Evolutionary conservation across 768 basidiomycete genomes (phyloP).

Genomic region (Suillus americanus): DNA sequence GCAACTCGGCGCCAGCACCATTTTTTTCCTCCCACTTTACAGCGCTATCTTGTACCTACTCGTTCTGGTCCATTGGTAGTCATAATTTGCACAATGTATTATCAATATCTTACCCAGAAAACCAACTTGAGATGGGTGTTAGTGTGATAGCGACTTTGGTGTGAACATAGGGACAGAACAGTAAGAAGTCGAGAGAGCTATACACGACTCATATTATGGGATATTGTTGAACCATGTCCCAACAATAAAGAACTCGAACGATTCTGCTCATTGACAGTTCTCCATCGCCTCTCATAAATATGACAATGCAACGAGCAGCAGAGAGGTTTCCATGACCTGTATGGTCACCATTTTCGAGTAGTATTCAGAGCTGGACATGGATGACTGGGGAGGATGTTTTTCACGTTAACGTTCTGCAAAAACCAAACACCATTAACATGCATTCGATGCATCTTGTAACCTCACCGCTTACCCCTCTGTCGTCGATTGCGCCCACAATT

Average conservation of each 20-base stretch:
- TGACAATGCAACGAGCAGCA: constrained; percentile 33
- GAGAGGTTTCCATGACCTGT: constrained; percentile 22
- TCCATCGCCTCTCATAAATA: constrained; percentile 46
- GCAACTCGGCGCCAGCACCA: no score
- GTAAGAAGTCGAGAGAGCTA: no score
- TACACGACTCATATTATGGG: constrained; percentile 30
- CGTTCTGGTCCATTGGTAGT: no score
- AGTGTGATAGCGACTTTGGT: no score
- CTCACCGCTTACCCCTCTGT: background rate
- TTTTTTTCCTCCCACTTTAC: no score
- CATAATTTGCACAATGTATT: no score
- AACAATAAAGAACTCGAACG: constrained; percentile 60
- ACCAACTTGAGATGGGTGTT: no score
- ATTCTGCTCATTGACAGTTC: constrained; percentile 58
- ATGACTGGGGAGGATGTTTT: background rate
- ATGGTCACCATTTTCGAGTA: constrained; percentile 43
- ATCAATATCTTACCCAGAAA: no score
- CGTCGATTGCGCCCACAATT: background rate
- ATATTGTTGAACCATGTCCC: constrained; percentile 77
- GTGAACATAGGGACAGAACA: no score
- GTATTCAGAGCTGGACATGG: constrained; percentile 39
- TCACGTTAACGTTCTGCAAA: background rate
- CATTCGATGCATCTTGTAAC: background rate
- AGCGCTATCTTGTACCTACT: no score
- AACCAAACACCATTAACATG: background rate